phyloP scores from a whole-genome alignment of 441 rosid genomes.

The Flueggea neowawraea region DNA sequence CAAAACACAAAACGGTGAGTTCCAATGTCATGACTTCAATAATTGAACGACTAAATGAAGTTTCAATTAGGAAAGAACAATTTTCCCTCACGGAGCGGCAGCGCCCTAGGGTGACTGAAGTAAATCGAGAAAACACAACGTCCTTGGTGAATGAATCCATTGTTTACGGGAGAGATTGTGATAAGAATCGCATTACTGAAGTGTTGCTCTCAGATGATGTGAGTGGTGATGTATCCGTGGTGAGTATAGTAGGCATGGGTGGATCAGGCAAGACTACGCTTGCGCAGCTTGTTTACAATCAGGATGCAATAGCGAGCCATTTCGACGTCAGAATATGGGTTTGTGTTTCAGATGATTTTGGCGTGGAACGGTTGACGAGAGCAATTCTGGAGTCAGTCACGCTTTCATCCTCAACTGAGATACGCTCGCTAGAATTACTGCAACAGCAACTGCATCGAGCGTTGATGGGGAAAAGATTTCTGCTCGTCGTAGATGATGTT shows the following conservation, averaged over 20 bases:
- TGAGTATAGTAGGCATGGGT: neutral
- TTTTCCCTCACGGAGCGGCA: no score
- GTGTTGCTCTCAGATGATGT: no score
- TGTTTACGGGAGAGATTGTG: no score
- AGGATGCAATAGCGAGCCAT: neutral
- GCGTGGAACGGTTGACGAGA: neutral
- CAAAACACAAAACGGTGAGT: no score
- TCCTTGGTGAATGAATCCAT: no score
- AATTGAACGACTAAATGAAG: no score
- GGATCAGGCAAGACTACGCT: slow-evolving; percentile 15
- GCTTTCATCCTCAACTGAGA: neutral
- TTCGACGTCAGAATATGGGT: slow-evolving; percentile 4
- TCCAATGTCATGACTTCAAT: no score
- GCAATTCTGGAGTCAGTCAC: neutral
- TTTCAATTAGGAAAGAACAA: no score
- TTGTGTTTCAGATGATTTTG: slow-evolving; percentile 1
- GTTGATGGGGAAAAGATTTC: slow-evolving; percentile 7
- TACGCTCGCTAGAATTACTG: slow-evolving; percentile 4
- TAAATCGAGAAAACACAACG: no score
- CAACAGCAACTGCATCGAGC: neutral
- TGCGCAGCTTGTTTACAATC: slow-evolving; percentile 7
- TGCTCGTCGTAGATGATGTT: slow-evolving; percentile 22
- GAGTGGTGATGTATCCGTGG: neutral
- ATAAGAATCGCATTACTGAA: no score
- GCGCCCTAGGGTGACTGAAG: no score